A percentile compares a stretch with the other conserved stretches of the same genome.
Conservation (phyloP, 148 eudicot genomes). For the Selenicereus undatus region DNA sequence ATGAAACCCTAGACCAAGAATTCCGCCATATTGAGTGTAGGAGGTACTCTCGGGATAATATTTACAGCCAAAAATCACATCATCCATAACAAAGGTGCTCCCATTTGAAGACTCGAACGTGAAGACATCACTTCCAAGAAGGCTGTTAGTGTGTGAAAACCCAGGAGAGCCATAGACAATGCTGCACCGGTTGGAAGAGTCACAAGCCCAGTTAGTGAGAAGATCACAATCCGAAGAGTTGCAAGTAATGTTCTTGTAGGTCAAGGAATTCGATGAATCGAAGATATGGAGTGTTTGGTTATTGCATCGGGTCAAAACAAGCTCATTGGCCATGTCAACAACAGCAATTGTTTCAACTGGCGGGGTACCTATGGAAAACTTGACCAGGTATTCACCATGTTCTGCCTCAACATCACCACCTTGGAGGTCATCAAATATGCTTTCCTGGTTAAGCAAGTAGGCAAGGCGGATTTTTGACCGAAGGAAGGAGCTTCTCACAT, state of each 20-base stretch:
- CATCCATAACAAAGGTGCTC: not conserved
- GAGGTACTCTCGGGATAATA: conserved; percentile 6
- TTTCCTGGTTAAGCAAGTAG: not conserved
- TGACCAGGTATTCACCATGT: conserved; percentile 26
- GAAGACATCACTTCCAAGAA: conserved; percentile 27
- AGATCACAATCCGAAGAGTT: conserved; percentile 18
- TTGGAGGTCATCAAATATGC: not conserved
- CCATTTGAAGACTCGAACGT: conserved; percentile 19
- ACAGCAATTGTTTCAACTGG: conserved; percentile 5
- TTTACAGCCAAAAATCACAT: conserved; percentile 18
- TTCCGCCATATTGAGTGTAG: not conserved
- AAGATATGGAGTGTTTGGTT: conserved; percentile 4
- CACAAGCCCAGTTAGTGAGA: conserved; percentile 15
- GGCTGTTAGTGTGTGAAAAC: not conserved
- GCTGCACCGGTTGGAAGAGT: conserved; percentile 16
- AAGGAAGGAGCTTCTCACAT: conserved; percentile 5
- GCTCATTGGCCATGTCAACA: conserved; percentile 19
- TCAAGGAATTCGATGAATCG: conserved; percentile 4
- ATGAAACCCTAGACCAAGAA: conserved; percentile 21
- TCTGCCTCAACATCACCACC: not conserved
- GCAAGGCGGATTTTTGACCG: conserved; percentile 18
- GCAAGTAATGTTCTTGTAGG: conserved; percentile 13
- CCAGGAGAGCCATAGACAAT: conserved; percentile 1
- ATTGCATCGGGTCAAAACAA: conserved; percentile 11
- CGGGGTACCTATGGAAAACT: conserved; percentile 19